Conservation (phyloP, 345 rosid genomes). For the Rubroshorea leprosula region DNA sequence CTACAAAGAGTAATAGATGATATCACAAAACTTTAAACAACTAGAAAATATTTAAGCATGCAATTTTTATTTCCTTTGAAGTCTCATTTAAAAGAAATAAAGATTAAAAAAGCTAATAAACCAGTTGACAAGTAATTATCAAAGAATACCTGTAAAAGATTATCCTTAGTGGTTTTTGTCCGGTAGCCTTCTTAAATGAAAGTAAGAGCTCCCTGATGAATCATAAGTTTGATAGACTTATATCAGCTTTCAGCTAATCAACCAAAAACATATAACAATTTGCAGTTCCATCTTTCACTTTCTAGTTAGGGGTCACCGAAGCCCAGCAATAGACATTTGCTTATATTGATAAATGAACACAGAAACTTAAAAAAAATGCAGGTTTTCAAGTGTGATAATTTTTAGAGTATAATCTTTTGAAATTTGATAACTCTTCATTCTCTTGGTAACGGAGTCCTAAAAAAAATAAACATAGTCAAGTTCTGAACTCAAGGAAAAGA, state of each 20-base stretch:
- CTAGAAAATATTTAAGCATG: background rate
- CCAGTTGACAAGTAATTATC: too few species aligned
- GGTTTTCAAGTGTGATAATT: background rate
- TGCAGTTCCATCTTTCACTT: background rate
- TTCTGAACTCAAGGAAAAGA: too few species aligned
- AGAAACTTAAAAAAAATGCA: background rate
- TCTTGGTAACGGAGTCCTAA: too few species aligned
- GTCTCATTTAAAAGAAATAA: too few species aligned
- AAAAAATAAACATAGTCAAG: too few species aligned
- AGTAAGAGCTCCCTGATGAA: slow-evolving; percentile 41
- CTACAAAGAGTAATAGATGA: slow-evolving; percentile 13
- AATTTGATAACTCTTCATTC: too few species aligned
- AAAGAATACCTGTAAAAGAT: slow-evolving; percentile 32
- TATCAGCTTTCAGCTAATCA: background rate
- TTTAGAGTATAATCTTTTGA: background rate
- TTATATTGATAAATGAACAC: background rate
- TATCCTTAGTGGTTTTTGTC: slow-evolving; percentile 34
- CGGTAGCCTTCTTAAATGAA: slow-evolving; percentile 34
- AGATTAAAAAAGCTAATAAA: too few species aligned
- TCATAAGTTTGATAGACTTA: background rate
- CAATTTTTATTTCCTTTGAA: too few species aligned
- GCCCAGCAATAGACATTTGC: background rate
- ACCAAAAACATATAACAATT: background rate
- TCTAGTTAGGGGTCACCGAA: background rate
- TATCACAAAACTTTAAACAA: background rate